Evolutionary conservation across 257 asterid genomes (phyloP).

Genomic region (Euphrasia confusa): DNA sequence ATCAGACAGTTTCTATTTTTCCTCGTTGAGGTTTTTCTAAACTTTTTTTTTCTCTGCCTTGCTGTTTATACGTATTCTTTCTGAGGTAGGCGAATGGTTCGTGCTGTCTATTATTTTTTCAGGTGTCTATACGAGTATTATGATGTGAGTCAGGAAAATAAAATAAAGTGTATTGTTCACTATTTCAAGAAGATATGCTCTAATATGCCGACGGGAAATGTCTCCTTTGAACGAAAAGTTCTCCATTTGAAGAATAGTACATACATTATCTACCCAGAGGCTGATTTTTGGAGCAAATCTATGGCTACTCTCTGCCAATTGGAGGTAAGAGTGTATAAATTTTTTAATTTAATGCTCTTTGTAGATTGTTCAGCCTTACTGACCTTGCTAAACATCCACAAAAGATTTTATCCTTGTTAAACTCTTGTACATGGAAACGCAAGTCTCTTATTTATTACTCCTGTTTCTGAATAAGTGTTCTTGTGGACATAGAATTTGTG

Average conservation of each 20-base stretch:
- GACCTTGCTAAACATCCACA: constrained; percentile 3
- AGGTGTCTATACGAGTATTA: constrained; percentile 63
- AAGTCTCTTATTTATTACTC: not conserved
- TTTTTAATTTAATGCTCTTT: constrained; percentile 11
- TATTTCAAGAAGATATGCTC: constrained; percentile 69
- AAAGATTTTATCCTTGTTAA: not conserved
- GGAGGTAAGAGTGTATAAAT: constrained; percentile 42
- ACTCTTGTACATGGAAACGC: not conserved
- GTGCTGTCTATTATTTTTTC: constrained; percentile 21
- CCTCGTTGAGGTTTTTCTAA: not conserved
- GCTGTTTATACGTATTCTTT: not conserved
- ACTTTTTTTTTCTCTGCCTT: not conserved
- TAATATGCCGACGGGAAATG: constrained; percentile 54
- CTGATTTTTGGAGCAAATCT: constrained; percentile 69
- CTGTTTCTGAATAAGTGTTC: no score
- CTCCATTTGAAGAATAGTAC: constrained; percentile 39
- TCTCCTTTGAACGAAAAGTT: constrained; percentile 86
- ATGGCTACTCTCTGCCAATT: constrained; percentile 55
- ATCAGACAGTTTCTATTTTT: constrained; percentile 1
- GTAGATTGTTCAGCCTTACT: not conserved
- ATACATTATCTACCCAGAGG: constrained; percentile 44
- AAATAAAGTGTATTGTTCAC: constrained; percentile 76
- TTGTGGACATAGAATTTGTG: no score
- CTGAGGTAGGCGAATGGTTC: constrained; percentile 14
- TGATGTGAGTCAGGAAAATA: constrained; percentile 52